Percentiles rank a stretch among this genome's conserved stretches.
These are phyloP conservation scores for Penicillium paradoxum DNA, from an alignment of 495 filamentous ascomycete species.

Conservation along the genomic window DNA sequence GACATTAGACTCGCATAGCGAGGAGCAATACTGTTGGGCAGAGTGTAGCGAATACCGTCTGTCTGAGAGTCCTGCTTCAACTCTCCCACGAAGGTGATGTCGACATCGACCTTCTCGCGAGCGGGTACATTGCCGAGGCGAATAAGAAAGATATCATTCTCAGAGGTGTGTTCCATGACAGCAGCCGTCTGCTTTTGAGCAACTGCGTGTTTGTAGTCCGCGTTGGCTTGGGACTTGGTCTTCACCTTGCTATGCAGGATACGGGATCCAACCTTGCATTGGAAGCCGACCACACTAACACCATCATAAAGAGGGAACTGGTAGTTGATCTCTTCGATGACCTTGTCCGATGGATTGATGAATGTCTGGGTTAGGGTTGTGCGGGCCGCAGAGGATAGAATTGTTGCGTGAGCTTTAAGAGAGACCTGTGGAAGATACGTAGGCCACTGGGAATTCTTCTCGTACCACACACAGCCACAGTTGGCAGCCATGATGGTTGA, in stretches of 20 bases:
- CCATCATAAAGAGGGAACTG: slow-evolving; percentile 20
- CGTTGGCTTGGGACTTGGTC: slow-evolving; percentile 13
- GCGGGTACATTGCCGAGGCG: slow-evolving; percentile 18
- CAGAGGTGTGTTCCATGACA: slow-evolving; percentile 10
- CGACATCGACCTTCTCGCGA: slow-evolving; percentile 6
- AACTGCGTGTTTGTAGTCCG: slow-evolving; percentile 12
- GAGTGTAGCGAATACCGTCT: slow-evolving; percentile 13
- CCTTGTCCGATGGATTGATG: slow-evolving; percentile 3
- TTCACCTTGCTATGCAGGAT: slow-evolving; percentile 17
- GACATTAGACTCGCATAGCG: slow-evolving; percentile 4
- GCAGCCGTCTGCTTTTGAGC: slow-evolving; percentile 6
- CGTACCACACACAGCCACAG: not conserved
- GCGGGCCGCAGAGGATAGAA: slow-evolving; percentile 11
- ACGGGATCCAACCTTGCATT: slow-evolving; percentile 10
- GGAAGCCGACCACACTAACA: slow-evolving; percentile 13
- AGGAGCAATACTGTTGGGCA: slow-evolving; percentile 16
- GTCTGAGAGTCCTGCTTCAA: slow-evolving; percentile 16
- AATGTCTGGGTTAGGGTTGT: slow-evolving; percentile 16
- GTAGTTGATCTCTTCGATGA: slow-evolving; percentile 11
- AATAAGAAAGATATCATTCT: slow-evolving; percentile 12
- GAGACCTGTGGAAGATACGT: slow-evolving; percentile 15
- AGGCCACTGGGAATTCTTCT: not conserved
- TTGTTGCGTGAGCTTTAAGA: slow-evolving; percentile 15
- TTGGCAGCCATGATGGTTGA: not conserved
- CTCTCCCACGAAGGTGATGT: slow-evolving; percentile 16